These are phyloP conservation scores for Gracilariopsis chorda DNA, from an alignment of 23 red algal genomes.

Conservation along the genomic window DNA sequence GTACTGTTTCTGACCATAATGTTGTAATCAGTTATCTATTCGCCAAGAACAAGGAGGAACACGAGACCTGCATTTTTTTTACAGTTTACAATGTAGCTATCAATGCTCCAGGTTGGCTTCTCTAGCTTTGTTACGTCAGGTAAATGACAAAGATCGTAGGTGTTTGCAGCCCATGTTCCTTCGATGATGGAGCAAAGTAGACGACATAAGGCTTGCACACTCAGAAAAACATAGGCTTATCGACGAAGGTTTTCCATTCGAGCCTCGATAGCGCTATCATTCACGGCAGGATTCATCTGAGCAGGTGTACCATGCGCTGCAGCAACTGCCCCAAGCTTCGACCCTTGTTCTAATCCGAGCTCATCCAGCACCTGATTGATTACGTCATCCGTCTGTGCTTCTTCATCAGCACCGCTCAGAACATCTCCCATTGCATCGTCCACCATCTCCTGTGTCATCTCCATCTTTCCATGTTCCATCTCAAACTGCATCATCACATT, in stretches of 20 bases:
- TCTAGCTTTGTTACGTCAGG: no score
- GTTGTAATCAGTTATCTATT: no score
- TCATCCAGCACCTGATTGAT: constrained; percentile 96
- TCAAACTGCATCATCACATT: constrained; percentile 95
- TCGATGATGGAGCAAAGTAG: no score
- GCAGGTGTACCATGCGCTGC: background rate
- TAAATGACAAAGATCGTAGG: no score
- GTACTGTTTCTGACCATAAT: no score
- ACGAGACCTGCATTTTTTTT: no score
- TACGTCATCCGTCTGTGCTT: constrained; percentile 86
- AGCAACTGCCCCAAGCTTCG: constrained; percentile 72
- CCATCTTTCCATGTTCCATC: constrained; percentile 88
- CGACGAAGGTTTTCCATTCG: constrained; percentile 84
- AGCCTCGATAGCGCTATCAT: constrained; percentile 44
- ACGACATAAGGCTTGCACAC: no score
- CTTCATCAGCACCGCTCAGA: constrained; percentile 69
- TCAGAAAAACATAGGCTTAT: no score
- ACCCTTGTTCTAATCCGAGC: constrained; percentile 78
- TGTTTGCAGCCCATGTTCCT: no score
- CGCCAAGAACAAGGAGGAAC: no score
- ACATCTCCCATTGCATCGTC: constrained; percentile 86
- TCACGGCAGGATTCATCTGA: constrained; percentile 15
- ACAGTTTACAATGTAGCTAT: no score
- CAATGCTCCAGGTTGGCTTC: no score
- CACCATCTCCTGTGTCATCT: constrained; percentile 98